Base-by-base conservation (phyloP, 177 flowering plant species). In the Vitis hybrid region DNA sequence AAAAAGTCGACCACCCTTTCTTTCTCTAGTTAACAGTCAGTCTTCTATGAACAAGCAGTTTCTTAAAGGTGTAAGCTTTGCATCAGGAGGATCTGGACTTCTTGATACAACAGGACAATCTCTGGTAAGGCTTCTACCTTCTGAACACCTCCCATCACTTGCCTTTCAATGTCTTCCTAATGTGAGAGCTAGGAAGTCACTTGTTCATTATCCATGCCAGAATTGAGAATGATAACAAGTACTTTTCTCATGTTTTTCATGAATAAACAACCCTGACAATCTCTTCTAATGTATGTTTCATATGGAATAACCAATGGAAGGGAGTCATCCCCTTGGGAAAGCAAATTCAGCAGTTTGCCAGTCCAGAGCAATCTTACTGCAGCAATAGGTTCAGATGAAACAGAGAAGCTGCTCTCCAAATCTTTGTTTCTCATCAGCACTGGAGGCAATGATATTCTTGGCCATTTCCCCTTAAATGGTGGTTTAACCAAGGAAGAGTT, bases 51-150 rank as follows among this genome's bases (percentile, higher is more conserved):
- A 9, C 30, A 68, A n/a, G 11, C 58, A 62, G 23, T 68, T 71
- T 17, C 23, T 62, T 48, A 68, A 23, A 52, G 92, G 92, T 30
- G 70, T 80, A 10, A 88, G 81, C 75, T 88, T 86, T 40, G 89
- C 92, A 5, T 87, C 90, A 1, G 90, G 80, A 34, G 92, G 90
- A 3, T 74, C 86, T 0, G 87, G 92, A 56, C 56, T 80, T 55
- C 78, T 80, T 9, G 32, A 55, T 19, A 3, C 14, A 13, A 80
- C 82, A 1, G 82, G 82, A 61, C 40, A 60, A 63, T 6, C 21
- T 17, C 14, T 34, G 62, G 72, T 71, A 14, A 56, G 56, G 58
- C 45, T 7, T 40, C 45, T 40, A 40, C 8, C 45, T 40, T 40
- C 45, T 6, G 45, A 40, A 40, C 45, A 40, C 7, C 45, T 40